Evolutionary conservation across 2,329 filamentous ascomycete genomes (phyloP).

Genomic region (Grosmannia clavigera): DNA sequence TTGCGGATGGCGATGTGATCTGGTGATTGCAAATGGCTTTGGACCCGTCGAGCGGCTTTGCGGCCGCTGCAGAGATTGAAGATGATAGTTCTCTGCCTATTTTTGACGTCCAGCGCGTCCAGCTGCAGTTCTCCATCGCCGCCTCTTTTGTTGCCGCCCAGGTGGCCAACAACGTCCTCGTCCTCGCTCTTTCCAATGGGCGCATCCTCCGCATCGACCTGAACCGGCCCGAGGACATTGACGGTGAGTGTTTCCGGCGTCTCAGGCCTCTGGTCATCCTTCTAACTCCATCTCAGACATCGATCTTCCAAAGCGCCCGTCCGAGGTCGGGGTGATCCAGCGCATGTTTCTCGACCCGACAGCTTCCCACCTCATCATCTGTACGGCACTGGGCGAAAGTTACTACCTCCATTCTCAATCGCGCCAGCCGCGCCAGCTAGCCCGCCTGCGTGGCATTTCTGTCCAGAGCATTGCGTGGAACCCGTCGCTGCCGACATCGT

Average conservation of each 20-base stretch:
- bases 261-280: too few species aligned
- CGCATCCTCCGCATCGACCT: constrained; percentile 90
- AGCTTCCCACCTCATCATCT: constrained; percentile 85
- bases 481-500: constrained; percentile 80
- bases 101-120: constrained; percentile 86
- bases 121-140: constrained; percentile 87
- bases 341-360: constrained; percentile 97
- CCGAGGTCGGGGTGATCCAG: constrained; percentile 82
- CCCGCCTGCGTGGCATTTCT: constrained; percentile 69
- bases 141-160: constrained; percentile 94
- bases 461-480: constrained; percentile 95
- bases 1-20: neutral
- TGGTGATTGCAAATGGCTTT: constrained; percentile 27
- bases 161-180: constrained; percentile 92
- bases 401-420: constrained; percentile 97
- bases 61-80: constrained; percentile 27
- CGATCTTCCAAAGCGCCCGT: constrained; percentile 85
- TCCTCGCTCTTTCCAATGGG: constrained; percentile 82
- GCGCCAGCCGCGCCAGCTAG: constrained; percentile 70
- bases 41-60: constrained; percentile 60
- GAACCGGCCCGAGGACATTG: constrained; percentile 87
- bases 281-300: constrained; percentile 54
- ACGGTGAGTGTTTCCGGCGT: constrained; percentile 41
- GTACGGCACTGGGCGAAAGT: constrained; percentile 85
- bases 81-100: constrained; percentile 61